Evolutionary conservation across 139 green algal species (phyloP).

Genomic region (Yamagishiella unicocca): DNA sequence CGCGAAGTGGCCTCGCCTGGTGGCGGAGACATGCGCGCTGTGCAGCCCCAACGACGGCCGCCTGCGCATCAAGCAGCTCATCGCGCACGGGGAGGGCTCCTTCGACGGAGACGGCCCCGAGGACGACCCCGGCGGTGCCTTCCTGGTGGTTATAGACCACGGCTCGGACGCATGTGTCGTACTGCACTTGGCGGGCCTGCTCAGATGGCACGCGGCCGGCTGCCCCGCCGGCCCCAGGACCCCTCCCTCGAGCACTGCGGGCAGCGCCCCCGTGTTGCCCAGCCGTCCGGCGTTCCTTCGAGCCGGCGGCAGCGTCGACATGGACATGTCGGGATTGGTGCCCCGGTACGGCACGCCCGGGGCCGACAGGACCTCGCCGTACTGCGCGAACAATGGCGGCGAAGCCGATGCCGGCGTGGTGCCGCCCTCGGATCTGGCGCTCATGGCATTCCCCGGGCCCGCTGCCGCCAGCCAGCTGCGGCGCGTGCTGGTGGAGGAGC

Average conservation of each 20-base stretch:
- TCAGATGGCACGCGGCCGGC: conserved; percentile 10
- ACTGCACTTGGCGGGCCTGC: neutral
- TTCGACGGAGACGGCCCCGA: neutral
- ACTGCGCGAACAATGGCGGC: too few species aligned
- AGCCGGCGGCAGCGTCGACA: neutral
- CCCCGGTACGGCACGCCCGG: neutral
- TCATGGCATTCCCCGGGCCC: neutral
- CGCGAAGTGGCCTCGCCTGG: neutral
- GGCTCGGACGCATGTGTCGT: neutral
- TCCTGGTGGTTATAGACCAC: neutral
- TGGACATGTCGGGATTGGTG: neutral
- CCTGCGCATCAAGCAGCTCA: neutral
- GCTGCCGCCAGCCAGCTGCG: neutral
- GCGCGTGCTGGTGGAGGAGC: neutral
- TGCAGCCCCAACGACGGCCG: neutral
- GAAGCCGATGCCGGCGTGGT: too few species aligned
- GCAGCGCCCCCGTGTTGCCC: too few species aligned
- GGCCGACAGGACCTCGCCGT: neutral
- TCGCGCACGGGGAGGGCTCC: neutral
- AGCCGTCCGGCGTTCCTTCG: too few species aligned
- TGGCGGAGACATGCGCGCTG: neutral
- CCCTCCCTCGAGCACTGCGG: neutral
- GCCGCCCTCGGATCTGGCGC: too few species aligned
- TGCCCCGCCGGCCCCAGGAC: too few species aligned
- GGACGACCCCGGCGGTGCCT: neutral